A percentile compares a stretch with the other conserved stretches of the same genome.
Conservation (phyloP, 1,139 yeast genomes). For the Scheffersomyces parashehatae region DNA sequence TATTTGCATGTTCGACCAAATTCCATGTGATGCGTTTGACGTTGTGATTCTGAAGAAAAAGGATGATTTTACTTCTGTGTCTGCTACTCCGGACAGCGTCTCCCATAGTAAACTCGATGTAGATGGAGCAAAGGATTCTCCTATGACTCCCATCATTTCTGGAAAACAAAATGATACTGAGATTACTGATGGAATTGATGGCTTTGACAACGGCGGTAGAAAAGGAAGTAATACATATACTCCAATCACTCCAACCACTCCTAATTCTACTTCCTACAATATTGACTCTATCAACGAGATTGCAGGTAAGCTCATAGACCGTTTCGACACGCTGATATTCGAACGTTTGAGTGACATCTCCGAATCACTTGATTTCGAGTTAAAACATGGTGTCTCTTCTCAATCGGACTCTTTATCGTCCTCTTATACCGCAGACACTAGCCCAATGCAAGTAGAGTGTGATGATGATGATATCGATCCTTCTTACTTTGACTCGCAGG, state of each 20-base stretch:
- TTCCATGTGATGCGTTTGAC: conserved; percentile 78
- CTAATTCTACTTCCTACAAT: conserved; percentile 13
- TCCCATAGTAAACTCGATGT: background rate
- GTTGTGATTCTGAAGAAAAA: conserved; percentile 46
- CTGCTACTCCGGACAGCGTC: background rate
- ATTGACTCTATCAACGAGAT: conserved; percentile 41
- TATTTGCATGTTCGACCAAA: conserved; percentile 85
- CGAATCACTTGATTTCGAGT: conserved; percentile 30
- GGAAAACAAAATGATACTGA: no score
- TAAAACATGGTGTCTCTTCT: conserved; percentile 5
- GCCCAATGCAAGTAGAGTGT: conserved; percentile 3
- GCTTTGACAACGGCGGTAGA: no score
- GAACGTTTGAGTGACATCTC: conserved; percentile 29
- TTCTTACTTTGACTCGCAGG: conserved; percentile 19
- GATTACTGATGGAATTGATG: no score
- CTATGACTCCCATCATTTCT: no score
- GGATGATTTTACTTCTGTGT: conserved; percentile 11
- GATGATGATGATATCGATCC: conserved; percentile 8
- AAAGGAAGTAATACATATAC: no score
- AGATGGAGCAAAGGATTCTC: no score
- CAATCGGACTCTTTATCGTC: background rate
- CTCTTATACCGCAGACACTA: background rate
- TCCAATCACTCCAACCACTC: conserved; percentile 2
- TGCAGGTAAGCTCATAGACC: conserved; percentile 41
- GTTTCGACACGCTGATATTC: conserved; percentile 20